Conservation (phyloP, 805 yeast species). For the Candida railenensis region DNA sequence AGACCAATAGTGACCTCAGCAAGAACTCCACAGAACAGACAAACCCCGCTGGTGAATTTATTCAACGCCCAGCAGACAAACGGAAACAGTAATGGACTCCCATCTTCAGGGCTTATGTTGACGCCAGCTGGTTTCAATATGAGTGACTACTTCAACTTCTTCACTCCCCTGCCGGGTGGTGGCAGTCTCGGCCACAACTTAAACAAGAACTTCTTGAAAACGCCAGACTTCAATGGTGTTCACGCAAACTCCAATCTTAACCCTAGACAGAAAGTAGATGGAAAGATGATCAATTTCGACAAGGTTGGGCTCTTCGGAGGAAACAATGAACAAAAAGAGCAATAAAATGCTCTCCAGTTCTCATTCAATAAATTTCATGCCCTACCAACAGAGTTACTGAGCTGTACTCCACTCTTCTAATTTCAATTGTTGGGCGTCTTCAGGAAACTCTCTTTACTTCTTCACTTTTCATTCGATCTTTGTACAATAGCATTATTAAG, state of each 20-base stretch:
- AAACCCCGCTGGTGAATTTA: constrained; percentile 39
- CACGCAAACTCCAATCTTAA: constrained; percentile 9
- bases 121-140: constrained; percentile 73
- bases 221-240: constrained; percentile 38
- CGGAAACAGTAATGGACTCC: constrained; percentile 25
- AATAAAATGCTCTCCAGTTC: too few relatives aligned
- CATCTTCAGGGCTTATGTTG: constrained; percentile 43
- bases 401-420: not conserved
- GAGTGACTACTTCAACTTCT: constrained; percentile 78
- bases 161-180: constrained; percentile 65
- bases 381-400: not conserved
- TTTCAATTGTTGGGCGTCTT: not conserved
- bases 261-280: constrained; percentile 31
- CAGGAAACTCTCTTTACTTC: not conserved
- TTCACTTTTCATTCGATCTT: not conserved
- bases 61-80: constrained; percentile 13
- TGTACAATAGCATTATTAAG: not conserved
- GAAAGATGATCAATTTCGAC: constrained; percentile 44
- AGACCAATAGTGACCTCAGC: constrained; percentile 22
- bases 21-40: constrained; percentile 41
- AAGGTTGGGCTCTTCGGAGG: constrained; percentile 29
- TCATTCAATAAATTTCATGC: not conserved
- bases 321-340: constrained; percentile 7
- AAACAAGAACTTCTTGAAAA: constrained; percentile 29
- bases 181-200: constrained; percentile 5